Conservation (phyloP, 352 stramenopile species). For the Pythium sukuiense region DNA sequence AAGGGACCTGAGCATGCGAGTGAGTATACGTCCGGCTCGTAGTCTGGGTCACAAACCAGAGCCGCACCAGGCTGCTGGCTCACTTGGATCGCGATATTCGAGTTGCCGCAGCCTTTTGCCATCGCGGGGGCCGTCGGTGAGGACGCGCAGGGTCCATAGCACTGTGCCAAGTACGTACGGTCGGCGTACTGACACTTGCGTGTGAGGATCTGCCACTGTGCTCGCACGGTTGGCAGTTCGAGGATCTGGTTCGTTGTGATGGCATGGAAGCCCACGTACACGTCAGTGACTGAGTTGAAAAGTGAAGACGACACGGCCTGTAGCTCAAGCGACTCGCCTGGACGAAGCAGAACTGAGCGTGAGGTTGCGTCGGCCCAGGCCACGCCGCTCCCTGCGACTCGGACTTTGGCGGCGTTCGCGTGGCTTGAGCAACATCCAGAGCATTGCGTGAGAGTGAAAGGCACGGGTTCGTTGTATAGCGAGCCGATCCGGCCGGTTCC, state of each 20-base stretch:
- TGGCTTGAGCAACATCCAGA: slow-evolving; percentile 70
- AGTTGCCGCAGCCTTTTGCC: slow-evolving; percentile 47
- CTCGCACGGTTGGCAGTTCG: slow-evolving; percentile 40
- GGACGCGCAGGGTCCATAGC: slow-evolving; percentile 43
- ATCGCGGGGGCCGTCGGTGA: slow-evolving; percentile 7
- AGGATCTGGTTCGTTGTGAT: slow-evolving; percentile 71
- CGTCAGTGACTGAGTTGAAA: slow-evolving; percentile 65
- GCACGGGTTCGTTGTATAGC: slow-evolving; percentile 42
- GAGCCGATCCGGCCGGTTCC: slow-evolving; percentile 51
- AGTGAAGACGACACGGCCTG: slow-evolving; percentile 39
- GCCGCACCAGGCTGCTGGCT: slow-evolving; percentile 18
- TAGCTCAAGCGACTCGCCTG: slow-evolving; percentile 53
- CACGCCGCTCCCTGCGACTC: slow-evolving; percentile 35
- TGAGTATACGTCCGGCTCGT: slow-evolving; percentile 48
- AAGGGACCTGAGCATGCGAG: slow-evolving; percentile 56
- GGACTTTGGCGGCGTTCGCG: slow-evolving; percentile 47
- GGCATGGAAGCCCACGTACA: slow-evolving; percentile 74
- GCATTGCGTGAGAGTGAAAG: slow-evolving; percentile 59
- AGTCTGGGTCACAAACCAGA: slow-evolving; percentile 35
- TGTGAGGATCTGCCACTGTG: slow-evolving; percentile 65
- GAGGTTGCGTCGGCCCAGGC: slow-evolving; percentile 37
- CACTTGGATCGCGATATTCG: slow-evolving; percentile 47
- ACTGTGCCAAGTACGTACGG: slow-evolving; percentile 45
- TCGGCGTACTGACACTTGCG: slow-evolving; percentile 55
- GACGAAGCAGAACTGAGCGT: slow-evolving; percentile 40